phyloP scores from a whole-genome alignment of 1,284 basidiomycete species.

The Rugosomyces carneus region DNA sequence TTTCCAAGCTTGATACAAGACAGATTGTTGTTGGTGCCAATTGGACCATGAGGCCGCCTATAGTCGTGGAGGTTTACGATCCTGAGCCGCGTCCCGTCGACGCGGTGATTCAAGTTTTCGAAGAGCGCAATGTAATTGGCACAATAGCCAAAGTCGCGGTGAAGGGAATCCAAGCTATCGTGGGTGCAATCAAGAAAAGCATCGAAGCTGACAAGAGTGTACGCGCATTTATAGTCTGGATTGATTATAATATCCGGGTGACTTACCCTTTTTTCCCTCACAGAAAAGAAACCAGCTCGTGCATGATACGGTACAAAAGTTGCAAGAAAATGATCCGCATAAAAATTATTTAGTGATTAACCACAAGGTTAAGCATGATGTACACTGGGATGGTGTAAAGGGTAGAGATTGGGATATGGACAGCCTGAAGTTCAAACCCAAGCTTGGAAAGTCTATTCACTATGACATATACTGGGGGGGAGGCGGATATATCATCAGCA shows the following conservation, averaged over 20 bases:
- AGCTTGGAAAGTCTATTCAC: neutral
- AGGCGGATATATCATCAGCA: neutral
- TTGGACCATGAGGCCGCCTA: too few relatives aligned
- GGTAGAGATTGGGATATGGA: neutral
- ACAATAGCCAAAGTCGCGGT: neutral
- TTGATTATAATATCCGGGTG: too few relatives aligned
- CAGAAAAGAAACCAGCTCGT: neutral
- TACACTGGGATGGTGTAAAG: neutral
- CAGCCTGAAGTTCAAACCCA: too few relatives aligned
- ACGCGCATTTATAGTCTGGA: neutral
- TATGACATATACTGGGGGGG: neutral
- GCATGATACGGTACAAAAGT: too few relatives aligned
- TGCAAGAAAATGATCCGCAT: neutral
- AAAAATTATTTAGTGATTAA: neutral
- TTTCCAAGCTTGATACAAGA: neutral
- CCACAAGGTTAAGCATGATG: neutral
- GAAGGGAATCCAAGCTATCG: neutral
- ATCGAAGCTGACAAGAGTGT: neutral
- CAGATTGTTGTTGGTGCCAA: too few relatives aligned
- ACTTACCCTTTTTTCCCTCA: neutral
- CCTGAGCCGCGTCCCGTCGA: neutral
- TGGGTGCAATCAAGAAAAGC: neutral
- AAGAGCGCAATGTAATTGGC: neutral
- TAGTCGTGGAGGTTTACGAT: too few relatives aligned
- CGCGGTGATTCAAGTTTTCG: neutral